Evolutionary conservation across 257 asterid genomes (phyloP), one percentile per base, ranked within the genome.

Genomic region (Fraxinus excelsior): DNA sequence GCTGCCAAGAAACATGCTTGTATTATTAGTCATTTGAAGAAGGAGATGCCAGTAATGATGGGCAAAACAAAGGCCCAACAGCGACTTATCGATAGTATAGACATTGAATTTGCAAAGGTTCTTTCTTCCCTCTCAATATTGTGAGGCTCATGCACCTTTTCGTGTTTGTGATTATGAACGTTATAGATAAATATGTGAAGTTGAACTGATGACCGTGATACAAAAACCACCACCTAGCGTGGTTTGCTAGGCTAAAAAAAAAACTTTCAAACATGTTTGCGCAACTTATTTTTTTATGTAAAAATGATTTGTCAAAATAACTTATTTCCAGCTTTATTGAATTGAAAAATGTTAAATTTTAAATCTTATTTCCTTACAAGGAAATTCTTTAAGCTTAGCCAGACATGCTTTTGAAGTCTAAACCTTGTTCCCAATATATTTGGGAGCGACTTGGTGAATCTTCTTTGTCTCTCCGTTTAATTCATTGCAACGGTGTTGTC

Each of bases 1-100:
- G 86, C 94, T 73, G 97, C 94, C 40, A 92, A 92, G 87, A 92
- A 90, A 81, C 97, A 92, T 75, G 92, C 96, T 72, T 86, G 82
- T 79, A 90, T 92, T 26, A 87, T 92, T 0, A 73, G 97, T 42
- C 97, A 92, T 85, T 80, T 92, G 31, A 92, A 78, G 76, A 92
- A 85, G 69, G 96, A 89, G 84, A 90, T 92, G 97, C 97, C 97
- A 73, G 81, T 92, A 23, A 84, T 92, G 92, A 89, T 92, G 21
- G 96, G 96, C 74, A 92, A 92, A 78, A 89, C 97, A 3, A 92
- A 86, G 83, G n/a, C 88, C 26, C 97, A 92, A 19, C 92, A 92
- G 81, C 89, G 86, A 80, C 94, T 92, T 70, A 76, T 92, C 11
- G 96, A 92, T 64, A 86, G 87, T 79, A 84, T 92, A 6, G 88